Conservation (phyloP, 352 stramenopile genomes). For the Phytopythium delawarense region DNA sequence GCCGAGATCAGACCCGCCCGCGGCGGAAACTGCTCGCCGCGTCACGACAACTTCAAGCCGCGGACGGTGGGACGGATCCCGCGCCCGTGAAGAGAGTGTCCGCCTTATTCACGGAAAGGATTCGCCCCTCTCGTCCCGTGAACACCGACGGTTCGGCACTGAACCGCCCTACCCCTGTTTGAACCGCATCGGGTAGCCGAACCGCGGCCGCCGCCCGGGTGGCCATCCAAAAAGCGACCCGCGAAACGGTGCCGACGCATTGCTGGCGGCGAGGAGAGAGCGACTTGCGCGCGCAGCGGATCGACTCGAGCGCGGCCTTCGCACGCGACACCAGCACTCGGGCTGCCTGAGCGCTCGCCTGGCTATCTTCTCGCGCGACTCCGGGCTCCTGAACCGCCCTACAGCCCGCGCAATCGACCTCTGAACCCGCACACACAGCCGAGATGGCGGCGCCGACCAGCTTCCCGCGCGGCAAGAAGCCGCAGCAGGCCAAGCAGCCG, state of each 20-base stretch:
- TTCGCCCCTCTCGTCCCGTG: too few species aligned
- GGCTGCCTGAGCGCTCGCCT: neutral
- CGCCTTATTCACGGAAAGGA: neutral
- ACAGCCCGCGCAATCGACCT: neutral
- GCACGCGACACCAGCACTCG: neutral
- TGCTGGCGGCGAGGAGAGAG: neutral
- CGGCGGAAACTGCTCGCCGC: conserved; percentile 8
- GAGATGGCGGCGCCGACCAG: conserved; percentile 31
- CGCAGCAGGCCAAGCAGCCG: conserved; percentile 5
- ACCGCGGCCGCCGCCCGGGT: neutral
- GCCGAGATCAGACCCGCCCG: conserved; percentile 4
- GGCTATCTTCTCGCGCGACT: neutral
- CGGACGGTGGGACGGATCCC: too few species aligned
- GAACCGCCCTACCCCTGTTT: neutral
- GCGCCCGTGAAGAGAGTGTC: too few species aligned
- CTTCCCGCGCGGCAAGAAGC: conserved; percentile 76
- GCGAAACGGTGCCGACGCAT: neutral
- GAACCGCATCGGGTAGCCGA: neutral
- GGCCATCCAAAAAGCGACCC: neutral
- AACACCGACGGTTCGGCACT: neutral
- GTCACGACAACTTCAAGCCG: conserved; percentile 7
- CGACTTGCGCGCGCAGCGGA: neutral
- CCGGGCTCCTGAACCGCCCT: neutral
- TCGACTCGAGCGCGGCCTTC: neutral
- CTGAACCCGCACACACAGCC: neutral